Evolutionary conservation across 352 stramenopile species (phyloP), one percentile per base, ranked within the genome.

Genomic region (Plasmopara viticola): DNA sequence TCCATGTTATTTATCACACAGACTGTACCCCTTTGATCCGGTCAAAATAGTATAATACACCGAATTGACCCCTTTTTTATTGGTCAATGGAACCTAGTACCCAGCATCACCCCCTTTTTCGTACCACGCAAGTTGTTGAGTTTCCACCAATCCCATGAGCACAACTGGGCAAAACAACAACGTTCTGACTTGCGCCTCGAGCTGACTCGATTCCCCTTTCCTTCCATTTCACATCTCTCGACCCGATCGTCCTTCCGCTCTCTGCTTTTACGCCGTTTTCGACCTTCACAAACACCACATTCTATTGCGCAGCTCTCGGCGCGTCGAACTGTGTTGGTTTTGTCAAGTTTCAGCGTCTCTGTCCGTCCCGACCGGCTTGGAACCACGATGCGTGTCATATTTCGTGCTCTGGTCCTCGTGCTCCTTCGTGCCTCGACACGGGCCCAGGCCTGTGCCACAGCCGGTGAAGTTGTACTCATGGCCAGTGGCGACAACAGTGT

Each of bases 381-480:
- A 9, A 48, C 50, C 5, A 50, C 52, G 30, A 53, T 51, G 37
- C 29, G 42, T 38, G 14, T 14, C 9, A 35, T 49, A 14, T 18
- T 66, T 33, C 53, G 47, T 34, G n/a, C 33, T 1, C 6, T 35
- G 7, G 18, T 28, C n/a, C 17, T 41, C 31, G 33, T 63, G 33
- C 38, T 60, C 9, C 44, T 64, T 14, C 30, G 18, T 12, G 10
- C 51, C 3, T 42, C 49, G 9, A 49, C 25, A 9, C 38, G 45
- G 18, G 64, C 67, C 39, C 30, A 37, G 13, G 48, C 40, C 10
- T 84, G 72, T 44, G 56, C 54, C 30, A 75, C 66, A 15, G 47
- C 58, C 38, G 72, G 72, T 8, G 60, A 54, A n/a, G 54, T 77
- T 9, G 71, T 71, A 13, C 70, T 84, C 39, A 63, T 58, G 8